Percentiles rank a stretch among this genome's conserved stretches.
phyloP scores from a whole-genome alignment of 2,329 filamentous ascomycete genomes.

The Apiospora sp. region DNA sequence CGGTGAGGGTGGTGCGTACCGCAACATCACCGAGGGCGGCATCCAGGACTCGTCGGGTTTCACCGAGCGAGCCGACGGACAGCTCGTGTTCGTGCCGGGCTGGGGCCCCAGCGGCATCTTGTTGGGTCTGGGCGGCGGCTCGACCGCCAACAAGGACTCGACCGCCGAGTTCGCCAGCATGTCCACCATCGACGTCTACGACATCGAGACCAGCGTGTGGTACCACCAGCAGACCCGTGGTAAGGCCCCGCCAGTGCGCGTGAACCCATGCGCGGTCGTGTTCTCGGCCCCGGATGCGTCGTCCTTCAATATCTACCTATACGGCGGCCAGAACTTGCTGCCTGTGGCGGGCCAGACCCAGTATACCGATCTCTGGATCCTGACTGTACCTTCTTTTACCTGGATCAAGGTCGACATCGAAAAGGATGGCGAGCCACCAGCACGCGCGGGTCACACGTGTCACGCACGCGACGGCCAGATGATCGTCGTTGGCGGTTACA shows the following conservation, averaged over 20 bases:
- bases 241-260: constrained; percentile 67
- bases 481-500: constrained; percentile 74
- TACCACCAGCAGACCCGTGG: constrained; percentile 77
- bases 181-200: constrained; percentile 72
- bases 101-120: constrained; percentile 76
- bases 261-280: constrained; percentile 76
- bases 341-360: constrained; percentile 64
- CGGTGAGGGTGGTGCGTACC: constrained; percentile 68
- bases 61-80: constrained; percentile 76
- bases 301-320: constrained; percentile 81
- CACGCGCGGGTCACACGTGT: constrained; percentile 73
- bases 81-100: constrained; percentile 76
- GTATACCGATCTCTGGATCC: constrained; percentile 78
- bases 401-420: constrained; percentile 71
- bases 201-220: constrained; percentile 75
- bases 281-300: constrained; percentile 75
- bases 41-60: constrained; percentile 72
- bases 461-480: constrained; percentile 75
- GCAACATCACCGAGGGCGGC: constrained; percentile 78
- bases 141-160: constrained; percentile 44
- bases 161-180: constrained; percentile 70
- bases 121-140: constrained; percentile 76
- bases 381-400: constrained; percentile 76
- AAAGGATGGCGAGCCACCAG: constrained; percentile 59
- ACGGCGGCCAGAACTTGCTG: constrained; percentile 76